These are phyloP conservation scores for Monosporascus sp. DNA, from an alignment of 2,329 filamentous ascomycete species.

Conservation along the genomic window DNA sequence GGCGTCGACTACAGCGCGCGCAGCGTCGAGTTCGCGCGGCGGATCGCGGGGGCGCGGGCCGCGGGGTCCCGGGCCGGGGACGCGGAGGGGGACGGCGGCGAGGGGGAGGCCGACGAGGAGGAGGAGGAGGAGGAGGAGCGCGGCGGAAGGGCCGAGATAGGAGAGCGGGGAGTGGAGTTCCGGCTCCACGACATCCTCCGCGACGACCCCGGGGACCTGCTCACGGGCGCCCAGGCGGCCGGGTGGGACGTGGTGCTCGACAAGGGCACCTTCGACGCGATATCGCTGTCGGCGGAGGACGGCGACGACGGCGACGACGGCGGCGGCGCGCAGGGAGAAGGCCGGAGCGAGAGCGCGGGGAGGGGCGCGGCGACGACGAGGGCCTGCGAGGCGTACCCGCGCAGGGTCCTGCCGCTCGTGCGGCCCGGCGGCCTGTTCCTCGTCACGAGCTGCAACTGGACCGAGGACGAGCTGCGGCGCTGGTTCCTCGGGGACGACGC, in stretches of 20 bases:
- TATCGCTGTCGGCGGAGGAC: slow-evolving; percentile 64
- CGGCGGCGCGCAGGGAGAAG: slow-evolving; percentile 39
- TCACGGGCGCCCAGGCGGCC: slow-evolving; percentile 12
- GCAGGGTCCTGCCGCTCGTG: slow-evolving; percentile 63
- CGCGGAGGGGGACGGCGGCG: slow-evolving; percentile 16
- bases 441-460: slow-evolving; percentile 98
- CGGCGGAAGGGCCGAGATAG: slow-evolving; percentile 15
- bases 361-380: not conserved
- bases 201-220: slow-evolving; percentile 32
- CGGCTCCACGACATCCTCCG: slow-evolving; percentile 60
- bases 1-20: slow-evolving; percentile 82
- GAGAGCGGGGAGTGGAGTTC: slow-evolving; percentile 37
- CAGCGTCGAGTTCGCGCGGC: slow-evolving; percentile 69
- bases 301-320: not conserved
- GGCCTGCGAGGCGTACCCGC: slow-evolving; percentile 70
- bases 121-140: slow-evolving; percentile 14
- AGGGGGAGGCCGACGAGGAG: slow-evolving; percentile 21
- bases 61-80: slow-evolving; percentile 22
- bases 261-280: slow-evolving; percentile 96
- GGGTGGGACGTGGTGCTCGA: slow-evolving; percentile 93
- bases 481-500: slow-evolving; percentile 61
- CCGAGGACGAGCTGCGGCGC: slow-evolving; percentile 71
- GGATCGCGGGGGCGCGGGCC: slow-evolving; percentile 45
- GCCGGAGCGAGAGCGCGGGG: slow-evolving; percentile 32
- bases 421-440: slow-evolving; percentile 68